Conservation (phyloP, 306 rosid genomes). For the Alnus glutinosa region DNA sequence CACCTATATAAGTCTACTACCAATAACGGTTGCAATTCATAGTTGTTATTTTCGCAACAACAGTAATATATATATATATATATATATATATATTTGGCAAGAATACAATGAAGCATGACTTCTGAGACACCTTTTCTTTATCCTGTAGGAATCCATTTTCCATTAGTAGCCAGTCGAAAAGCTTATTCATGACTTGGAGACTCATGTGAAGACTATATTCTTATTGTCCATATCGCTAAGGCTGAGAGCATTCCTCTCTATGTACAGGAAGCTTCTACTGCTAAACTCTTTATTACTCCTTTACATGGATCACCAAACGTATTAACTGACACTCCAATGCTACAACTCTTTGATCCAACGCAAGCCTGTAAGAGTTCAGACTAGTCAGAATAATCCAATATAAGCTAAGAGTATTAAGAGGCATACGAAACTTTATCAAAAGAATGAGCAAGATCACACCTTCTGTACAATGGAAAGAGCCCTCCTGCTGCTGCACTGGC, state of each 20-base stretch:
- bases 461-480: constrained; percentile 68
- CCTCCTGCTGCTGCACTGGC: constrained; percentile 60
- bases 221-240: too few species aligned
- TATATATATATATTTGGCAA: too few species aligned
- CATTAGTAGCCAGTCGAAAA: constrained; percentile 16
- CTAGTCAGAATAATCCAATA: constrained; percentile 20
- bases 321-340: constrained; percentile 50
- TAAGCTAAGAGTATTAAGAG: constrained; percentile 1
- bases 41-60: too few species aligned
- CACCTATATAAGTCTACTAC: too few species aligned
- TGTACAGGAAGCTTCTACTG: constrained; percentile 86
- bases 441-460: constrained; percentile 40
- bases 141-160: constrained; percentile 1
- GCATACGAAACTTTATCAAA: neutral
- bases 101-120: neutral
- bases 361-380: constrained; percentile 60
- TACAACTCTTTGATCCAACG: constrained; percentile 79
- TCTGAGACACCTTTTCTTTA: neutral
- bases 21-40: too few species aligned
- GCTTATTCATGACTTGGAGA: constrained; percentile 32
- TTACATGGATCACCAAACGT: constrained; percentile 72
- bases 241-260: constrained; percentile 20
- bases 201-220: neutral
- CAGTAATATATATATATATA: too few species aligned
- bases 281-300: constrained; percentile 74